Percentiles rank a stretch among this genome's conserved stretches.
These are phyloP conservation scores for Suillus weaverae DNA, from an alignment of 768 basidiomycete species.

Conservation along the genomic window DNA sequence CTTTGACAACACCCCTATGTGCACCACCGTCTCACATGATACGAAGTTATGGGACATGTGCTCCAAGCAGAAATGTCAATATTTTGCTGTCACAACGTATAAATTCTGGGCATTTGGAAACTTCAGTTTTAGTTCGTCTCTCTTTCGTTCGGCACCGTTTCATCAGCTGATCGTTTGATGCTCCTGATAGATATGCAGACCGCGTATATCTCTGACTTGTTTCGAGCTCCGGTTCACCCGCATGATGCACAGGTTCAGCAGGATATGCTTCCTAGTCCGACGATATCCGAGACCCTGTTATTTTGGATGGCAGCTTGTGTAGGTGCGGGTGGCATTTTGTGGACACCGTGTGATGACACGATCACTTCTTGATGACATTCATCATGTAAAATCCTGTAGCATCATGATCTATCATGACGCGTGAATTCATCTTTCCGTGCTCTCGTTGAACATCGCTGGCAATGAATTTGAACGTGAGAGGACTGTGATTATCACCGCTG, in stretches of 20 bases:
- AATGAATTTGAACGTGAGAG: neutral
- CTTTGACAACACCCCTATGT: no score
- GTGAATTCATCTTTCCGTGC: neutral
- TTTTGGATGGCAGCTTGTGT: constrained; percentile 11
- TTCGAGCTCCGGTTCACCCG: neutral
- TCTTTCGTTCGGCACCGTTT: no score
- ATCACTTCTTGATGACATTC: neutral
- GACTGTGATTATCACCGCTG: neutral
- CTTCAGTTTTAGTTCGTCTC: constrained; percentile 1
- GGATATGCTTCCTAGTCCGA: neutral
- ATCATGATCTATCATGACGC: neutral
- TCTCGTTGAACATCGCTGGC: neutral
- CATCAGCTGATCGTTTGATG: neutral
- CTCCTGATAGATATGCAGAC: neutral
- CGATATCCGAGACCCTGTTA: constrained; percentile 1
- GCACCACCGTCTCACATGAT: neutral
- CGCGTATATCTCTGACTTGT: constrained; percentile 2
- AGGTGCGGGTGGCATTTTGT: neutral
- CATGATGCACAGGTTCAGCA: neutral
- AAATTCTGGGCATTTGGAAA: constrained; percentile 8
- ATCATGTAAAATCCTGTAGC: neutral
- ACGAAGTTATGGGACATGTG: constrained; percentile 8
- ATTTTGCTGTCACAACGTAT: constrained; percentile 10
- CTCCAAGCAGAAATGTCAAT: constrained; percentile 3
- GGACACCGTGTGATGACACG: neutral